Percentiles rank a stretch among this genome's conserved stretches.
Evolutionary conservation across 257 asterid species (phyloP).

Genomic region (Gardenia jasminoides): DNA sequence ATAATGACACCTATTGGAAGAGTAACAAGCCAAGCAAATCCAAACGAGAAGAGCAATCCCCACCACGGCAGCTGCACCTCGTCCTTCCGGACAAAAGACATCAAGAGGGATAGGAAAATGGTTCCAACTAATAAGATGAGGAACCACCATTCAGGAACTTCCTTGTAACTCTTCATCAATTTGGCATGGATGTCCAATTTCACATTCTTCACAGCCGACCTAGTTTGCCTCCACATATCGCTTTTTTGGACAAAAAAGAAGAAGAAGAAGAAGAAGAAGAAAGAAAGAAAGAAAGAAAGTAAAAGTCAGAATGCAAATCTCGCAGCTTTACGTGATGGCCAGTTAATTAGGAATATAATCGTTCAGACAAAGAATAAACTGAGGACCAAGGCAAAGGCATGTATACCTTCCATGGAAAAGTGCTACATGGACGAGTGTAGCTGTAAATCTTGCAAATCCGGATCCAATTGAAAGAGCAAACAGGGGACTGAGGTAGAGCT

Average conservation of each 20-base stretch:
- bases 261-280: too few species aligned
- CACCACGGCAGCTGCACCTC: conserved; percentile 96
- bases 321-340: too few species aligned
- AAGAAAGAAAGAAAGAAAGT: too few species aligned
- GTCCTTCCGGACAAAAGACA: conserved; percentile 68
- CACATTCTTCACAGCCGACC: conserved; percentile 56
- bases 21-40: conserved; percentile 75
- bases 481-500: conserved; percentile 78
- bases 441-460: conserved; percentile 80
- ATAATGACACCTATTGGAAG: conserved; percentile 95
- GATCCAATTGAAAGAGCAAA: conserved; percentile 87
- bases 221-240: conserved; percentile 74
- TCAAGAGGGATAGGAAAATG: conserved; percentile 59
- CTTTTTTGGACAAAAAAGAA: too few species aligned
- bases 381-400: too few species aligned
- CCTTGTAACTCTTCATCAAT: conserved; percentile 73
- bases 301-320: too few species aligned
- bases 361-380: too few species aligned
- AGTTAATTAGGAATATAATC: too few species aligned
- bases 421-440: conserved; percentile 79
- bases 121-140: conserved; percentile 57
- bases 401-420: conserved; percentile 87
- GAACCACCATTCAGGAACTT: conserved; percentile 96
- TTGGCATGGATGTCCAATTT: conserved; percentile 68
- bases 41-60: conserved; percentile 87